Evolutionary conservation across 352 stramenopile genomes (phyloP).

Genomic region (Phytophthora cactorum): DNA sequence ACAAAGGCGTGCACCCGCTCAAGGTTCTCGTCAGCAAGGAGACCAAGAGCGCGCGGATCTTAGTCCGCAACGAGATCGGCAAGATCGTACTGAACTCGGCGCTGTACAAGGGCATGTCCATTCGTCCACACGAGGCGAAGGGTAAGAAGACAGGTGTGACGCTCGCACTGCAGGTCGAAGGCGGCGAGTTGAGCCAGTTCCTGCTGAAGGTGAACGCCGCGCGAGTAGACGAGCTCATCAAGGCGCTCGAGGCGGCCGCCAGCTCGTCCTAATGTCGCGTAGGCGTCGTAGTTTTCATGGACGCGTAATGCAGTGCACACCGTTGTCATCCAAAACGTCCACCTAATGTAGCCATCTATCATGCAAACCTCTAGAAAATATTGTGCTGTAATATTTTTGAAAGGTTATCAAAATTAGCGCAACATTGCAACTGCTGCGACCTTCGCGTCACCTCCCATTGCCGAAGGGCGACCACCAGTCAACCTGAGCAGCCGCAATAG

Average conservation of each 20-base stretch:
- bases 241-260: constrained; percentile 50
- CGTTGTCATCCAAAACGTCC: constrained; percentile 4
- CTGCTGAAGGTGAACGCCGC: constrained; percentile 78
- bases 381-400: constrained; percentile 6
- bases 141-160: constrained; percentile 81
- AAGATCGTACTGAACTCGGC: constrained; percentile 88
- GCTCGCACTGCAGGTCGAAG: constrained; percentile 70
- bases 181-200: constrained; percentile 59
- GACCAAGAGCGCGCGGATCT: constrained; percentile 70
- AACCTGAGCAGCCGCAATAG: constrained; percentile 19
- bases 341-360: constrained; percentile 12
- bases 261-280: constrained; percentile 23
- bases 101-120: constrained; percentile 79
- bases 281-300: neutral
- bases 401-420: constrained; percentile 10
- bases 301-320: constrained; percentile 1
- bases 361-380: neutral
- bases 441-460: constrained; percentile 8
- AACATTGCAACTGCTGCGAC: constrained; percentile 26
- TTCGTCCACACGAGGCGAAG: constrained; percentile 72
- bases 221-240: constrained; percentile 70
- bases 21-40: constrained; percentile 82
- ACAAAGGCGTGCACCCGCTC: constrained; percentile 85
- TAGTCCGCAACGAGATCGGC: constrained; percentile 86
- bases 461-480: constrained; percentile 39